These are phyloP conservation scores for Bipolaris bicolor DNA, from an alignment of 2,329 filamentous ascomycete species.

Conservation along the genomic window DNA sequence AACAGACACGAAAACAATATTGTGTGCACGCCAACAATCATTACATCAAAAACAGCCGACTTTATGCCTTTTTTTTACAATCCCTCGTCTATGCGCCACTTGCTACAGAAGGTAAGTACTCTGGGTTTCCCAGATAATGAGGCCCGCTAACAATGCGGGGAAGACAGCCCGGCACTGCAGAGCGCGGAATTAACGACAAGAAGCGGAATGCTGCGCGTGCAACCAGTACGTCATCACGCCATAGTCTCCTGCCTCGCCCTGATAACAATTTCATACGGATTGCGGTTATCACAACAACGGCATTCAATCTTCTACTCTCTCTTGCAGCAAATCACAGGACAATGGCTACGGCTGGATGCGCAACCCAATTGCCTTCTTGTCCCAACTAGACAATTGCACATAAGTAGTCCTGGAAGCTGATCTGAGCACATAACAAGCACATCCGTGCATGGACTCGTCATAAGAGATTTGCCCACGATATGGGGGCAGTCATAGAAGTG, in stretches of 20 bases:
- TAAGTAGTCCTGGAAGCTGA: no score
- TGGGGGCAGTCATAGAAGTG: no score
- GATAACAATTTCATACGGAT: background rate
- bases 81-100: background rate
- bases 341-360: no score
- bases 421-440: no score
- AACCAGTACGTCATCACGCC: background rate
- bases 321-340: no score
- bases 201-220: constrained; percentile 13
- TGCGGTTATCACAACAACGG: background rate
- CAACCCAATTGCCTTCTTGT: no score
- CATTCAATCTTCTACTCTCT: background rate
- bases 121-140: background rate
- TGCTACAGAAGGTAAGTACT: background rate
- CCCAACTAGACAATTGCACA: no score
- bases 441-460: no score
- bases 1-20: background rate
- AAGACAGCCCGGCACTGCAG: constrained; percentile 5
- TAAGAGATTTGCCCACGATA: no score
- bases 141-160: constrained; percentile 23
- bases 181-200: constrained; percentile 25
- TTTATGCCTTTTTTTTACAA: background rate
- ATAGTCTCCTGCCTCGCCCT: background rate
- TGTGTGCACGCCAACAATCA: background rate
- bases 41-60: no score